Percentiles rank a stretch among this genome's conserved stretches.
Conservation (phyloP, 2,329 filamentous ascomycete genomes). For the Fusarium chaquense region DNA sequence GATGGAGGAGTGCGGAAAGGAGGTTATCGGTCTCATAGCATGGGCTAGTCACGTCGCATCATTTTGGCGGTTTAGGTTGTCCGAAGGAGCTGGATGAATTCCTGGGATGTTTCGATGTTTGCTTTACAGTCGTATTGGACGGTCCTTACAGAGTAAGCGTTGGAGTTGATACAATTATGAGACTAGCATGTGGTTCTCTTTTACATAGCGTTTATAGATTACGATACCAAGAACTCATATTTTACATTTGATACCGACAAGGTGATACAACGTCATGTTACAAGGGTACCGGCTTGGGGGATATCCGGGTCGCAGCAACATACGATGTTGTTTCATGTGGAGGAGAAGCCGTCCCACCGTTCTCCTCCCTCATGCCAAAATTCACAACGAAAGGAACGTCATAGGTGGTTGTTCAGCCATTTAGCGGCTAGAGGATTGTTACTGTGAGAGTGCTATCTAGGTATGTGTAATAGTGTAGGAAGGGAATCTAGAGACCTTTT, state of each 20-base stretch:
- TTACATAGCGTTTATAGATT: slow-evolving; percentile 22
- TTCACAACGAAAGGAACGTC: slow-evolving; percentile 1
- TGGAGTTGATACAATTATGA: slow-evolving; percentile 16
- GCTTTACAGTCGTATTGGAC: slow-evolving; percentile 16
- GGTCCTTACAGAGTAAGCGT: slow-evolving; percentile 23
- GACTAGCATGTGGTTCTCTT: slow-evolving; percentile 4
- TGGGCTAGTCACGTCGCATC: background rate
- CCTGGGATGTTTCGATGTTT: slow-evolving; percentile 11
- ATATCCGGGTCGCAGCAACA: slow-evolving; percentile 25
- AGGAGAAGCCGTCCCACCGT: slow-evolving; percentile 25
- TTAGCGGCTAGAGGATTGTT: slow-evolving; percentile 27
- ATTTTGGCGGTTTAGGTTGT: slow-evolving; percentile 11
- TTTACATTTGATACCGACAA: slow-evolving; percentile 5
- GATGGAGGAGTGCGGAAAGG: slow-evolving; percentile 48
- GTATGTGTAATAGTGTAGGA: slow-evolving; percentile 28
- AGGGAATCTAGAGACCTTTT: slow-evolving; percentile 32
- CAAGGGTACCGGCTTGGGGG: slow-evolving; percentile 26
- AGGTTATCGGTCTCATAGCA: slow-evolving; percentile 33
- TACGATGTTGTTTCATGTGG: slow-evolving; percentile 41
- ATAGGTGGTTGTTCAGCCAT: slow-evolving; percentile 20
- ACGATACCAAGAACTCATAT: slow-evolving; percentile 40
- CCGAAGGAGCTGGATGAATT: slow-evolving; percentile 17
- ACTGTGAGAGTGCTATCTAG: slow-evolving; percentile 24
- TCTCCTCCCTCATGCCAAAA: slow-evolving; percentile 1
- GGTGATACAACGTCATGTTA: slow-evolving; percentile 27